A percentile compares a stretch with the other conserved stretches of the same genome.
Evolutionary conservation across 495 filamentous ascomycete genomes (phyloP).

Genomic region (Aspergillus leporis): DNA sequence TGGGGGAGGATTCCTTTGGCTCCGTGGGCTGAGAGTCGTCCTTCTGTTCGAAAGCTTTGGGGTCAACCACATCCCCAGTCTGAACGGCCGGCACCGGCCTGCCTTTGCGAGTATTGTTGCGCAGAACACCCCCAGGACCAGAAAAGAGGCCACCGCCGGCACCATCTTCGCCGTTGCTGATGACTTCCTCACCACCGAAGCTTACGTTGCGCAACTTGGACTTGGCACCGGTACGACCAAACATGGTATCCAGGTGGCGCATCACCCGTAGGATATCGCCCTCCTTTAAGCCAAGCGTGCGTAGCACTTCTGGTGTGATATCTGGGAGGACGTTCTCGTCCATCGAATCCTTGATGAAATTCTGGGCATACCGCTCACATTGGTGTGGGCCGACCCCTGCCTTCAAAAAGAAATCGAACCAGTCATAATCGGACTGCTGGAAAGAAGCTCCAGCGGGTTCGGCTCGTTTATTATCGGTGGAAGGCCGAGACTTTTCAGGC

Average conservation of each 20-base stretch:
- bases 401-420: constrained; percentile 97
- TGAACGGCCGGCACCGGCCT: constrained; percentile 82
- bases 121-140: constrained; percentile 81
- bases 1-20: constrained; percentile 47
- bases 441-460: constrained; percentile 55
- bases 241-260: constrained; percentile 84
- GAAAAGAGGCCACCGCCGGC: constrained; percentile 81
- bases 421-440: constrained; percentile 76
- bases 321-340: constrained; percentile 88
- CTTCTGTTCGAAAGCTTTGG: constrained; percentile 77
- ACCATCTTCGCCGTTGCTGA: constrained; percentile 52
- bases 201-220: constrained; percentile 61
- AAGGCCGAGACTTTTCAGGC: constrained; percentile 23
- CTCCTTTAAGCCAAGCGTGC: constrained; percentile 87
- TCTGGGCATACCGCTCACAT: constrained; percentile 90
- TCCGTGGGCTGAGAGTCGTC: constrained; percentile 44
- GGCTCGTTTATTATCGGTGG: constrained; percentile 24
- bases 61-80: constrained; percentile 81
- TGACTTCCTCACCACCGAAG: constrained; percentile 58
- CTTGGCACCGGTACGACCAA: constrained; percentile 60
- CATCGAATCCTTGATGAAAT: constrained; percentile 90
- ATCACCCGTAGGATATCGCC: constrained; percentile 95
- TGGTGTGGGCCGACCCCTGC: constrained; percentile 88
- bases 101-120: constrained; percentile 94
- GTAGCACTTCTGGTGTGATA: constrained; percentile 75